Conservation (phyloP, 83 land plant species). For the Picea mariana region DNA sequence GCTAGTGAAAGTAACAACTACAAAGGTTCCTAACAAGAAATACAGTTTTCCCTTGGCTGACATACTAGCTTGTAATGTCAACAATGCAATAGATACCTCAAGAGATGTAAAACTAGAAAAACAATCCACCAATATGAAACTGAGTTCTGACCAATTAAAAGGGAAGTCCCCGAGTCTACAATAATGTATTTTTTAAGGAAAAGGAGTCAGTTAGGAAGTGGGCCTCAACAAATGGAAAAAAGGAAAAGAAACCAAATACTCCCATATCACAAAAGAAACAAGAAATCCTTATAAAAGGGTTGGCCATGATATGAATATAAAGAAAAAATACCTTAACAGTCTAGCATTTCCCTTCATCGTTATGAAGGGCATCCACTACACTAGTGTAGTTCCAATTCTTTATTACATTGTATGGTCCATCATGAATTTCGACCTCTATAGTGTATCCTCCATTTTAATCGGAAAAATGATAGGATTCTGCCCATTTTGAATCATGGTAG, state of each 20-base stretch:
- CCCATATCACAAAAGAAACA: no score
- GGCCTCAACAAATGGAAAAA: no score
- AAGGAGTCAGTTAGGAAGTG: no score
- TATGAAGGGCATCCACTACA: conserved; percentile 63
- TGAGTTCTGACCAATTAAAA: conserved; percentile 43
- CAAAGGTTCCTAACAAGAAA: background rate
- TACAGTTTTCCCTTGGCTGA: conserved; percentile 1
- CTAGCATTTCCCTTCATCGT: conserved; percentile 70
- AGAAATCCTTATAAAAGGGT: no score
- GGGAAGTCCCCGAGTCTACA: no score
- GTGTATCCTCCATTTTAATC: conserved; percentile 92
- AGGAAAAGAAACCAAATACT: no score
- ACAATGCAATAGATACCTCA: background rate
- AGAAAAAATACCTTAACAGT: conserved; percentile 48
- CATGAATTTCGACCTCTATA: conserved; percentile 83
- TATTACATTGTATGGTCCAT: conserved; percentile 86
- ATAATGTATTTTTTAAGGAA: no score
- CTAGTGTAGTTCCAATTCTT: conserved; percentile 86
- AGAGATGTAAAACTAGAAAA: background rate
- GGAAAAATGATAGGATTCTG: conserved; percentile 71
- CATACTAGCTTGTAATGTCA: background rate
- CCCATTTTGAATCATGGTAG: conserved; percentile 74
- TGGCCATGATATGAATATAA: no score
- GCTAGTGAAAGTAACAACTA: no score
- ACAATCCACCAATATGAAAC: background rate